Evolutionary conservation across 2,329 filamentous ascomycete genomes (phyloP), one percentile per base, ranked within the genome.

Genomic region (Sarocladium oryzae): DNA sequence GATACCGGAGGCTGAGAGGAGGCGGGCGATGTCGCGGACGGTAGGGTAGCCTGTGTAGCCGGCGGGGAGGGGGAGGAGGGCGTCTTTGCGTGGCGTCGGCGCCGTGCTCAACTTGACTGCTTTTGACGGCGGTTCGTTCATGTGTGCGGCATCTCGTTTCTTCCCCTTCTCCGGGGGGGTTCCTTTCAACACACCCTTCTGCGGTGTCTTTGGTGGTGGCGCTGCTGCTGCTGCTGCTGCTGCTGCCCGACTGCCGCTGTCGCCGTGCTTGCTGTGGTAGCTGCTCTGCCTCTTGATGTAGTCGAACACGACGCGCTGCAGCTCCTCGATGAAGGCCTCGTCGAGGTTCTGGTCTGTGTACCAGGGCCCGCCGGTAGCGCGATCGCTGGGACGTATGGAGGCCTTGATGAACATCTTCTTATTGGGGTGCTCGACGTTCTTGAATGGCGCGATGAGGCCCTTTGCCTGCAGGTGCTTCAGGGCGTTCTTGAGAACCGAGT

Each of bases 331-430:
- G 65, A 99, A 89, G 53, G 86, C 87, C 56, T 88, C 85, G 68
- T 99, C 93, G 11, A 97, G 78, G 57, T 91, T 87, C 50, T 89
- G 88, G 56, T 96, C 90, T 7, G 88, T 91, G 66, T 93, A 96
- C 89, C 92, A 99, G 8, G 89, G 87, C 2, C 93, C 93, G 45
- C 93, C 93, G 0, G 90, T 95, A 43, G 95, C 88, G 55, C 93
- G 87, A 55, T 96, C 91, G 51, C 86, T 89, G 0, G 93, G 92
- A 10, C 84, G 82, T 54, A 99, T 79, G 56, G 85, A 85, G 51
- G 85, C 82, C 62, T 96, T 85, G 78, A 99, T 95, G 76, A 93
- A 99, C 79, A 95, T 96, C 71, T 95, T 96, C 65, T 93, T 87
- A 58, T 85, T 88, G 24, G 89, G 89, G 63, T 88, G 85, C 70